Evolutionary conservation across 768 basidiomycete genomes (phyloP).

Genomic region (Tulasnella sp.): DNA sequence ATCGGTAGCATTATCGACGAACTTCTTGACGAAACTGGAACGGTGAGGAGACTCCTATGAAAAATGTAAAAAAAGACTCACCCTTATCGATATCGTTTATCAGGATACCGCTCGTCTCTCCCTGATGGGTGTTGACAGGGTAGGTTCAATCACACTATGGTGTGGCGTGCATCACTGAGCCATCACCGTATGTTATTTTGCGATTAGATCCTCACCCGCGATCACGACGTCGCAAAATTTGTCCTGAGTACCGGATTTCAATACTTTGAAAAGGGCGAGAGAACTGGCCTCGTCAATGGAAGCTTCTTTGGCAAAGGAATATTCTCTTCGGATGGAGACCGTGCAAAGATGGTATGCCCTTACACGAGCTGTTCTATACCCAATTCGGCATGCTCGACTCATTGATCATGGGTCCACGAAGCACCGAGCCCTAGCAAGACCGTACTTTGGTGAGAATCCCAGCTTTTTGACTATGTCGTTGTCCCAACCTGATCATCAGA

Average conservation of each 20-base stretch:
- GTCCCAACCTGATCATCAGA: not conserved
- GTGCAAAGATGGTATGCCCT: constrained; percentile 24
- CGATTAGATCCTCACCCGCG: constrained; percentile 12
- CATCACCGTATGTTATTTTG: not conserved
- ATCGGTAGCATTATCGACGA: constrained; percentile 5
- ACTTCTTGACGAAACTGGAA: constrained; percentile 9
- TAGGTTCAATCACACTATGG: not conserved
- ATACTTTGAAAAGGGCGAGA: constrained; percentile 17
- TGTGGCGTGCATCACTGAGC: not conserved
- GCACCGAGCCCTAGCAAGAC: constrained; percentile 25
- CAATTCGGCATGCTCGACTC: no score
- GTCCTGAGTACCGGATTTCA: constrained; percentile 17
- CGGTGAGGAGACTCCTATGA: not conserved
- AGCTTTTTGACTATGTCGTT: not conserved
- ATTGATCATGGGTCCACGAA: not conserved
- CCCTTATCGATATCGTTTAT: no score
- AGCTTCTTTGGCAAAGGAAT: constrained; percentile 28
- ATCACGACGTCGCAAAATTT: constrained; percentile 12
- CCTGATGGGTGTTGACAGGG: not conserved
- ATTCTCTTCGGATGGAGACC: constrained; percentile 27
- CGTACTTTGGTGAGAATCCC: constrained; percentile 23
- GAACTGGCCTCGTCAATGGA: constrained; percentile 21
- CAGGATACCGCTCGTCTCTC: not conserved
- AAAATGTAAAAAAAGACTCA: no score
- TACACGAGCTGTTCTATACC: not conserved